Conservation (phyloP, 2,329 filamentous ascomycete species). For the Penicillium sp. region DNA sequence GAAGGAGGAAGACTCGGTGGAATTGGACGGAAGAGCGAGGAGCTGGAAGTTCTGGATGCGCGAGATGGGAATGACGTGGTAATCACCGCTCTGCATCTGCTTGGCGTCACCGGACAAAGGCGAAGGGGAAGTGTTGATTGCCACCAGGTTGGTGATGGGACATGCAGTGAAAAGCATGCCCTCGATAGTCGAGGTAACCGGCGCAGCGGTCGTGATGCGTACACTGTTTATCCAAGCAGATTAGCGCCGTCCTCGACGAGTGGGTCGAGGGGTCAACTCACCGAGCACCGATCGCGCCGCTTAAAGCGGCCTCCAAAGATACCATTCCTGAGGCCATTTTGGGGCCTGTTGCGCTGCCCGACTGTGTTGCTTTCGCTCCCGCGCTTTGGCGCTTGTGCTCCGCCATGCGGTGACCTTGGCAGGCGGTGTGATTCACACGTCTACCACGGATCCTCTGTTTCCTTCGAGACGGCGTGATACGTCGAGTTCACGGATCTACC, state of each 20-base stretch:
- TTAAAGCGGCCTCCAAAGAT: constrained; percentile 52
- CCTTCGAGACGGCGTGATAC: not conserved
- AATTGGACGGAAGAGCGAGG: constrained; percentile 39
- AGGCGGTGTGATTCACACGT: constrained; percentile 17
- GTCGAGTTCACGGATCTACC: not conserved
- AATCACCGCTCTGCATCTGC: constrained; percentile 49
- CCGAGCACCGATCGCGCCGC: constrained; percentile 59
- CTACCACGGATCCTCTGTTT: not conserved
- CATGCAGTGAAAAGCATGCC: constrained; percentile 60
- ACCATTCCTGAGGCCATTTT: constrained; percentile 45
- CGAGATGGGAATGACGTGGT: constrained; percentile 58
- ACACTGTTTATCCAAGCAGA: constrained; percentile 41
- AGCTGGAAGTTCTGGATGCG: constrained; percentile 57
- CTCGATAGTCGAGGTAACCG: constrained; percentile 51
- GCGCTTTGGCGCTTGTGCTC: constrained; percentile 56
- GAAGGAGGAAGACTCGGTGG: constrained; percentile 39
- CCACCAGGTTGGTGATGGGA: constrained; percentile 58
- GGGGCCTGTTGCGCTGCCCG: constrained; percentile 36
- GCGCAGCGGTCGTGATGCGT: constrained; percentile 53
- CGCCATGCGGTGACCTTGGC: constrained; percentile 43
- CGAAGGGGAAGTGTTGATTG: constrained; percentile 53
- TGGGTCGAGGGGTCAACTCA: constrained; percentile 35
- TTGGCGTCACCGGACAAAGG: constrained; percentile 33
- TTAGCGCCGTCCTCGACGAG: constrained; percentile 1
- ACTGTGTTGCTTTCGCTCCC: constrained; percentile 46